Base-by-base conservation (phyloP, 805 yeast genomes). In the Cyberlindnera misumaiensis region DNA sequence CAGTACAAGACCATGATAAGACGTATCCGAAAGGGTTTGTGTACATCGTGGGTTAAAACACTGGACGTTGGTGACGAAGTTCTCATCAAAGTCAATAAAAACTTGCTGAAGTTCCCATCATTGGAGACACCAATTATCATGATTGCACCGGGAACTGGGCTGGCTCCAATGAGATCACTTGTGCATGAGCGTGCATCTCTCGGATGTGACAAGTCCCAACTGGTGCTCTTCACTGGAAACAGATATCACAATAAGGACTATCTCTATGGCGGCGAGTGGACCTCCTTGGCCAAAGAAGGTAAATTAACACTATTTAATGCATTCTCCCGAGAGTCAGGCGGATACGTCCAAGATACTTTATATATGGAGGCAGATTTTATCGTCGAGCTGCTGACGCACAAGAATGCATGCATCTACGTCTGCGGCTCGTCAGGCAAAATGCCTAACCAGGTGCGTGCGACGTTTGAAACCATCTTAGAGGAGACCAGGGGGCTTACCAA, bases 341-440 rank as follows among this genome's bases (percentile, higher is more conserved):
- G 75, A 29, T 90, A 90, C 54, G 96, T 90, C 2, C 97, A 90
- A 55, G 84, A 86, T 52, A 64, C 68, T 33, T 48, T 90, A 30
- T 82, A 73, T 63, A 60, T 63, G 22, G 62, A 80, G 31, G 68
- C 70, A 25, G 56, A 64, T 3, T 34, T 65, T 15, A 60, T 90
- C 3, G 73, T 68, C 1, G 70, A 77, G 3, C 57, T 79, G 37
- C 52, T 89, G 4, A 56, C 74, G 1, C 64, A 77, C 11, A 47
- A 73, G 31, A 56, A 67, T n/a, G 94, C 84, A 0, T 59, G 73
- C 0, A 63, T 93, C 5, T 88, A 80, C 55, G 67, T 93, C 5
- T 90, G 98, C 66, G 99, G 99, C 0, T 80, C 95, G 12, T 79
- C 94, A 18, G 97, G 98, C 0, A 75, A 75, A 46, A 93, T 93